Base-by-base conservation (phyloP, 2,329 filamentous ascomycete genomes). In the Xylariaceae sp. region DNA sequence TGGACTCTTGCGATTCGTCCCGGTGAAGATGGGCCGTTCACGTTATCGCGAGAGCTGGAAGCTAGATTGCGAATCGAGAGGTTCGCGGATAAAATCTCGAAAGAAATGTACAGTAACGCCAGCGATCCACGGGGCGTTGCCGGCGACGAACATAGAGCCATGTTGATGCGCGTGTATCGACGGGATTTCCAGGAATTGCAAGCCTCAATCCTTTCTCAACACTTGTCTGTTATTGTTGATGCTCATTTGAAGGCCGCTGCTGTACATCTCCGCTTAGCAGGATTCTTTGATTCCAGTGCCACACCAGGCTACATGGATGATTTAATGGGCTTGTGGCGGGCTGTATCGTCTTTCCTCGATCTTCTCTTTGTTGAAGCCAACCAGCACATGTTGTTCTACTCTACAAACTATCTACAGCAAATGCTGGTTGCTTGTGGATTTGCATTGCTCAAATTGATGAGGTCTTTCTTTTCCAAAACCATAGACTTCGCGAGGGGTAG, bases 391-490 rank as follows among this genome's bases (percentile, higher is more conserved):
- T 71, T 90, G 27, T 77, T 78, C 44, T 85, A 87, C 60, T 80
- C 83, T 22, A 85, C 81, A 56, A 89, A 86, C 64, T 91, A 91
- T 66, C 81, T 92, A 45, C 84, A 90, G 64, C 88, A 92, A 67
- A 91, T 92, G 85, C 81, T 90, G 49, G 82, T 91, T n/a, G 88
- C 87, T 2, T 87, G 85, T 5, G 84, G 85, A 3, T 90, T 90
- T 60, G 84, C 87, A 1, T 72, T 94, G 42, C 76, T 91, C 53
- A 92, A 91, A 62, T 75, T 92, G 49, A 85, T 91, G 70, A 82
- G 85, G 44, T 90, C 87, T 17, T 86, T 85, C 69, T 91, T 91
- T 59, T 78, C 85, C 38, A 79, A 79, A 57, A 82, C 83, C n/a
- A 82, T 88, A 48, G 86, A 90, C 58, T 82, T 81, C 49, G 77